phyloP scores from a whole-genome alignment of 2,329 filamentous ascomycete genomes.

The Penicillium sp. region DNA sequence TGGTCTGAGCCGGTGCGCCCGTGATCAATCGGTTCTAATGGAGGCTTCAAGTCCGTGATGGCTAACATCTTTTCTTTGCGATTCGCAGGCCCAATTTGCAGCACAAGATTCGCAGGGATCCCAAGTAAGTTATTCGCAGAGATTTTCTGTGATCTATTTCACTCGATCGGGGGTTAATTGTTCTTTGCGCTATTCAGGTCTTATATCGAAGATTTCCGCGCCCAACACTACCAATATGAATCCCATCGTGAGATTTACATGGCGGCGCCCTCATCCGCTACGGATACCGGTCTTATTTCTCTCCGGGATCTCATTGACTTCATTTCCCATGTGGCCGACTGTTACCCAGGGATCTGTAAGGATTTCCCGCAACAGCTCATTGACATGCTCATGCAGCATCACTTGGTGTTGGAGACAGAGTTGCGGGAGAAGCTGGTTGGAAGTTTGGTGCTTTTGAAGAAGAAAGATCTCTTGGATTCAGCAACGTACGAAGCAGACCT shows the following conservation, averaged over 20 bases:
- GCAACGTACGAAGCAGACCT: slow-evolving; percentile 42
- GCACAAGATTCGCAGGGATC: slow-evolving; percentile 83
- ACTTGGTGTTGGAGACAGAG: slow-evolving; percentile 71
- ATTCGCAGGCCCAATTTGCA: slow-evolving; percentile 64
- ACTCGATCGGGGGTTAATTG: slow-evolving; percentile 4
- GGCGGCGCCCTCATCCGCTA: slow-evolving; percentile 67
- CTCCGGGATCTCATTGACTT: slow-evolving; percentile 89
- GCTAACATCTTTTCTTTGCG: slow-evolving; percentile 18
- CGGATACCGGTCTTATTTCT: slow-evolving; percentile 68
- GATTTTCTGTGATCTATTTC: not conserved
- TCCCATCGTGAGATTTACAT: slow-evolving; percentile 86
- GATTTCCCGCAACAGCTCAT: slow-evolving; percentile 74
- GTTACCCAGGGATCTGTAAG: slow-evolving; percentile 72
- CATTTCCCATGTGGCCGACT: slow-evolving; percentile 85
- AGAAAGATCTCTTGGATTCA: slow-evolving; percentile 88
- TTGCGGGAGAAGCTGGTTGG: slow-evolving; percentile 89
- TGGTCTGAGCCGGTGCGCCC: slow-evolving; percentile 4
- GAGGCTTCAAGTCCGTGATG: slow-evolving; percentile 12
- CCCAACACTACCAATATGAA: slow-evolving; percentile 85
- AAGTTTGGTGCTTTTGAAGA: slow-evolving; percentile 73
- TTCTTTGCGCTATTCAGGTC: slow-evolving; percentile 46
- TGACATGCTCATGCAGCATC: slow-evolving; percentile 69
- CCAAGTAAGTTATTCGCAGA: slow-evolving; percentile 48
- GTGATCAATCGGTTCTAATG: not conserved
- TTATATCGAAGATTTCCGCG: slow-evolving; percentile 79